Evolutionary conservation across 108 stramenopile species (phyloP), one percentile per base, ranked within the genome.

Genomic region (Cylindrotheca closterium): DNA sequence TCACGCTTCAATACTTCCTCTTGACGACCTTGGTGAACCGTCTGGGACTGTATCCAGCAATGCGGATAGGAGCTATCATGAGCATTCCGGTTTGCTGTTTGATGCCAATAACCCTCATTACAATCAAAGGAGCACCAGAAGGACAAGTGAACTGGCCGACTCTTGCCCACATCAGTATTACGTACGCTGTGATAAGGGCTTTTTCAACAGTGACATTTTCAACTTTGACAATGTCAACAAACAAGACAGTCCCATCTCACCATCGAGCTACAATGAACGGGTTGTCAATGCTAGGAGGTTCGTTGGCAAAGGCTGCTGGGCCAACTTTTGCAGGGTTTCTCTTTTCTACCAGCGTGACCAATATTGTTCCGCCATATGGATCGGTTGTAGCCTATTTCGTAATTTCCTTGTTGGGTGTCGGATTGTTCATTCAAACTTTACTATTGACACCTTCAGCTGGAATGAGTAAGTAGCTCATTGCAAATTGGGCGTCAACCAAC

Each of bases 211-310:
- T 85, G 24, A 80, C 77, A 37, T 81, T 90, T 60, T 75, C 85
- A 17, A 65, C 53, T 51, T 71, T 84, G 26, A 72, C 85, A 17
- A 70, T 90, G 19, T 47, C 79, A 23, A 73, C 73, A 5, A 90
- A 90, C 48, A 55, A 74, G 46, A 83, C 89, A 22, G 89, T 90
- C 2, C 71, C 76, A 15, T 53, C 65, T 15, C 63, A 77, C 21
- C 75, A 78, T 37, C 70, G 89, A 28, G 83, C 79, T 22, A 80
- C 81, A 4, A 79, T 84, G 89, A 87, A 90, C 62, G 89, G 85
- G 12, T 55, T 90, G 0, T 60, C 73, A 3, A 73, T 80, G 29
- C 34, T 90, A 18, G 89, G 83, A 2, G 83, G 79, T 12, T 79
- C 80, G n/a, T 28, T 83, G 2, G 77, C 77, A 10, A 82, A 82